Percentiles rank a stretch among this genome's conserved stretches.
phyloP scores from a whole-genome alignment of 805 yeast species.

The Candida koratica region DNA sequence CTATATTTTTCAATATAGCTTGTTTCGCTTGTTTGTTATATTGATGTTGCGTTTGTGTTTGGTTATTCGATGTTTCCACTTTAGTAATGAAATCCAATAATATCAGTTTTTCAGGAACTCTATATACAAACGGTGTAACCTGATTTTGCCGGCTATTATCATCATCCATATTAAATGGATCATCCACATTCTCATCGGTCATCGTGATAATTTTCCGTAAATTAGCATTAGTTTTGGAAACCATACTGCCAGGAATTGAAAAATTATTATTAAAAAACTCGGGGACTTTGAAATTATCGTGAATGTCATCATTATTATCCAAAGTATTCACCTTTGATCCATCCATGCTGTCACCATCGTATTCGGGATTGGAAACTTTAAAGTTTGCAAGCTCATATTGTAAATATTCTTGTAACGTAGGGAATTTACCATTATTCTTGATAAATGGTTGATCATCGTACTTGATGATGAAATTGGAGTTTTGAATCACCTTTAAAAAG shows the following conservation, averaged over 20 bases:
- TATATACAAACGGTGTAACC: constrained; percentile 47
- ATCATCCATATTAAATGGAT: constrained; percentile 10
- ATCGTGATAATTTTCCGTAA: constrained; percentile 20
- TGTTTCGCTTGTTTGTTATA: constrained; percentile 13
- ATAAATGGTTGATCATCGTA: constrained; percentile 32
- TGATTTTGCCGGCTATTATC: constrained; percentile 12
- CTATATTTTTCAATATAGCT: constrained; percentile 22
- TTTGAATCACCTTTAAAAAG: constrained; percentile 28
- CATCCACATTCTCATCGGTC: constrained; percentile 11
- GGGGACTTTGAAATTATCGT: constrained; percentile 25
- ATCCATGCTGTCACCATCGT: constrained; percentile 8
- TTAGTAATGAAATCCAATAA: constrained; percentile 64
- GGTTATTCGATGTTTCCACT: constrained; percentile 31
- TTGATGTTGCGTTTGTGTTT: background rate
- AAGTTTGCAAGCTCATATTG: constrained; percentile 26
- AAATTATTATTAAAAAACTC: constrained; percentile 25
- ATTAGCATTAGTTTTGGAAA: constrained; percentile 18
- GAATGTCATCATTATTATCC: constrained; percentile 18
- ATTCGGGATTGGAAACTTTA: constrained; percentile 14
- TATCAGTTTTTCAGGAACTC: constrained; percentile 65
- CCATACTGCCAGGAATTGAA: constrained; percentile 19
- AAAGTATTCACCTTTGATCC: constrained; percentile 11
- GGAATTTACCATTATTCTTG: constrained; percentile 16
- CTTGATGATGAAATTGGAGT: constrained; percentile 28
- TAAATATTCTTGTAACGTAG: constrained; percentile 28